These are phyloP conservation scores for Globisporangium takayamanum DNA, from an alignment of 352 stramenopile genomes.

Conservation along the genomic window DNA sequence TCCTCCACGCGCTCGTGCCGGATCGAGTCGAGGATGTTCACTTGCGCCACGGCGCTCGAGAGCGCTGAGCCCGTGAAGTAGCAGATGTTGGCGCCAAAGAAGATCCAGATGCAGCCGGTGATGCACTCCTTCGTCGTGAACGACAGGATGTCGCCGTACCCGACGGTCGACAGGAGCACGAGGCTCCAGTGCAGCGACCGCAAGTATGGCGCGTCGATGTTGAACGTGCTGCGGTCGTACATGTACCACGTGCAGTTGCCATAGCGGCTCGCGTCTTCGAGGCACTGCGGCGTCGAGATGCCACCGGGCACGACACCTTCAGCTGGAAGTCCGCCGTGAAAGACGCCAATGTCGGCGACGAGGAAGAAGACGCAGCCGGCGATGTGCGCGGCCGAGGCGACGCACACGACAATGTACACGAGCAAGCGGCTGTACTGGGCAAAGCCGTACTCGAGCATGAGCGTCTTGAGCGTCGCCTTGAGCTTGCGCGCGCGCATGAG, in stretches of 20 bases:
- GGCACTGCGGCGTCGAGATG: constrained; percentile 8
- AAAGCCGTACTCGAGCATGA: constrained; percentile 44
- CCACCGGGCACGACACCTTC: constrained; percentile 9
- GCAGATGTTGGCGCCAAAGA: constrained; percentile 64
- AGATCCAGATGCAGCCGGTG: constrained; percentile 62
- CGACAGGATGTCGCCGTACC: constrained; percentile 34
- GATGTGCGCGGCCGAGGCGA: constrained; percentile 28
- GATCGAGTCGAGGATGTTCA: constrained; percentile 39
- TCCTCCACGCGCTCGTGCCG: constrained; percentile 45
- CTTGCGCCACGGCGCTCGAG: constrained; percentile 48
- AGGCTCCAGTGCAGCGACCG: constrained; percentile 67
- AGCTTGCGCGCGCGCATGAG: constrained; percentile 42
- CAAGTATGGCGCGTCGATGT: constrained; percentile 54
- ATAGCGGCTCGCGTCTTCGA: constrained; percentile 23
- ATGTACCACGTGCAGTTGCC: constrained; percentile 76
- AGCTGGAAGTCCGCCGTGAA: constrained; percentile 34
- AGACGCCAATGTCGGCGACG: constrained; percentile 32
- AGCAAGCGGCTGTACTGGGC: constrained; percentile 34
- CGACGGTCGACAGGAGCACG: constrained; percentile 64
- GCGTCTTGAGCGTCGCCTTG: constrained; percentile 13
- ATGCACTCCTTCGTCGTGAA: constrained; percentile 34
- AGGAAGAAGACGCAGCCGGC: constrained; percentile 58
- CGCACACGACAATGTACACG: constrained; percentile 45
- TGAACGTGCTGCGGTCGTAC: constrained; percentile 54
- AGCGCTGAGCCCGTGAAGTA: constrained; percentile 60